These are phyloP conservation scores for Cryptococcus sp. DNA, from an alignment of 1,284 basidiomycete genomes.

Conservation along the genomic window DNA sequence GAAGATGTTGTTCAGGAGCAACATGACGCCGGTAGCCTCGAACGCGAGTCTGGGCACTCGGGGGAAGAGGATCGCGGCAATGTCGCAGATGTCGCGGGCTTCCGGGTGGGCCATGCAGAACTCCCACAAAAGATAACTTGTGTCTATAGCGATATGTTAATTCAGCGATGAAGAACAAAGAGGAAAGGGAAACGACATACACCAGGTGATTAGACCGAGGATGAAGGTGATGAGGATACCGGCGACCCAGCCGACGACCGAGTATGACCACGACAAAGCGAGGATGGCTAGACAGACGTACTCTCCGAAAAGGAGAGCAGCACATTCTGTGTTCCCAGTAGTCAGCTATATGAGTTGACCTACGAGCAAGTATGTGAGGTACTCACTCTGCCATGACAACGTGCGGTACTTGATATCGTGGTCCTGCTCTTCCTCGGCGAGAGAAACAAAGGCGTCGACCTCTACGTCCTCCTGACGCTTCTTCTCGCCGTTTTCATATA, in stretches of 20 bases:
- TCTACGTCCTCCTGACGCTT: slow-evolving; percentile 9
- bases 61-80: slow-evolving; percentile 59
- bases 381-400: slow-evolving; percentile 47
- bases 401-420: slow-evolving; percentile 47
- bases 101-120: slow-evolving; percentile 66
- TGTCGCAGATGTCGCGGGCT: slow-evolving; percentile 65
- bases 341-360: no score
- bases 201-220: slow-evolving; percentile 55
- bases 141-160: slow-evolving; percentile 34
- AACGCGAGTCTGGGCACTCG: slow-evolving; percentile 35
- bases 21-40: slow-evolving; percentile 42
- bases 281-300: slow-evolving; percentile 53
- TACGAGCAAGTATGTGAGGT: slow-evolving; percentile 19
- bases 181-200: slow-evolving; percentile 31
- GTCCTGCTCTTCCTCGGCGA: slow-evolving; percentile 37
- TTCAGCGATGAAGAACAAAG: slow-evolving; percentile 46
- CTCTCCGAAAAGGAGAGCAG: slow-evolving; percentile 40
- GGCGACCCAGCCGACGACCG: slow-evolving; percentile 44
- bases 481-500: slow-evolving; percentile 8
- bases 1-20: slow-evolving; percentile 48
- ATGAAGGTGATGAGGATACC: slow-evolving; percentile 62
- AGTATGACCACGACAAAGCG: slow-evolving; percentile 45
- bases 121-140: slow-evolving; percentile 47
- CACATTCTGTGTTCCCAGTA: no score
- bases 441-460: slow-evolving; percentile 34